These are phyloP conservation scores for Carex arenaria DNA, from an alignment of 202 grass and related monocot genomes.

Conservation along the genomic window DNA sequence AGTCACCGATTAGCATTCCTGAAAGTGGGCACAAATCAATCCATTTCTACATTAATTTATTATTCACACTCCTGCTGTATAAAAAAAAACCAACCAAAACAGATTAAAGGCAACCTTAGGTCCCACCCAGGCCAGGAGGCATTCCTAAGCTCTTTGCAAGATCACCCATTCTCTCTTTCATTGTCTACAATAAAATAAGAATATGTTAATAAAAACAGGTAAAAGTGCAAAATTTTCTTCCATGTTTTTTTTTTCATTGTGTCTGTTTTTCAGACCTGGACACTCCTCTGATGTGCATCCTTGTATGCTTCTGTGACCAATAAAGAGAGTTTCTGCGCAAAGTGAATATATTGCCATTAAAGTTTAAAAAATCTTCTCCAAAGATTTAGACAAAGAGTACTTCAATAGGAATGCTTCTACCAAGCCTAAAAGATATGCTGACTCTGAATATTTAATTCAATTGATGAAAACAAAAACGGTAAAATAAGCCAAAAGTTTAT, in stretches of 20 bases:
- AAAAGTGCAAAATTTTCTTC: background rate
- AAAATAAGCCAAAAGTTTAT: background rate
- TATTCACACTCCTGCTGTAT: background rate
- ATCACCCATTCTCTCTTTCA: slow-evolving; percentile 98
- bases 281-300: slow-evolving; percentile 87
- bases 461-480: background rate
- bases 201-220: background rate
- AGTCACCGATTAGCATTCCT: background rate
- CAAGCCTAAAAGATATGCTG: background rate
- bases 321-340: slow-evolving; percentile 71
- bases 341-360: background rate
- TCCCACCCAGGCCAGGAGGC: slow-evolving; percentile 59
- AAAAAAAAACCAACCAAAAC: background rate
- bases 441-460: background rate
- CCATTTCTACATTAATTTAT: background rate
- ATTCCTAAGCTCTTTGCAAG: slow-evolving; percentile 92
- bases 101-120: background rate
- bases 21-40: background rate
- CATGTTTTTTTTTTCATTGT: background rate
- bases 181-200: slow-evolving; percentile 43
- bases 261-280: slow-evolving; percentile 47
- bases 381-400: background rate
- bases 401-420: background rate
- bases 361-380: background rate
- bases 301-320: slow-evolving; percentile 91